Base-by-base conservation (phyloP, 108 stramenopile species). In the Nitzschia sp. region DNA sequence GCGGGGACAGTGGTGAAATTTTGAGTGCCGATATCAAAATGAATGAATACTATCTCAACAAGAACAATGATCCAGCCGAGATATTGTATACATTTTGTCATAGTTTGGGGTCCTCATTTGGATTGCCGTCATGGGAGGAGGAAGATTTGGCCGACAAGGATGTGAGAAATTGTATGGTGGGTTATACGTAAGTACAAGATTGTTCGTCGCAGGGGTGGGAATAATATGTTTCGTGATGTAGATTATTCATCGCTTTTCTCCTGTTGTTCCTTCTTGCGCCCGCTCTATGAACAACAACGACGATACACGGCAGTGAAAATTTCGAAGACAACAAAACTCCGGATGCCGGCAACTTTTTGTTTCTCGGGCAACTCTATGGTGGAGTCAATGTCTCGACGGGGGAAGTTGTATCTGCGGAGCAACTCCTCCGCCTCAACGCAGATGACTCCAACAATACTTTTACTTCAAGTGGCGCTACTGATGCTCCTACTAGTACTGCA, bases 151-250 rank as follows among this genome's bases (percentile, higher is more conserved):
- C 63, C 53, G 91, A 94, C 69, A n/a, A 28, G 3, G 90, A 91
- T 60, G 58, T 86, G 44, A 89, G 90, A 6, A 90, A 88, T 53
- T 94, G 93, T 57, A 94, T 41, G 38, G 38, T 94, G 93, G 89
- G 78, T 53, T 78, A 84, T 56, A 73, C 71, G 52, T 60, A 60
- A 35, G 58, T 13, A 41, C 38, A 41, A n/a, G n/a, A n/a, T n/a
- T n/a, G n/a, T n/a, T 57, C 22, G 50, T 22, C n/a, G n/a, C n/a
- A n/a, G n/a, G n/a, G n/a, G n/a, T n/a, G n/a, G n/a, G n/a, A n/a
- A n/a, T n/a, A n/a, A 27, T 19, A 13, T 6, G 16, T 46, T 9
- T n/a, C 32, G 52, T 13, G 65, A 13, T 5, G 32, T 26, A 19
- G 35, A 6, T 5, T 3, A 34, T 5, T 21, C 52, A 26, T 35